A percentile compares a stretch with the other conserved stretches of the same genome.
Conservation (phyloP, 2,329 filamentous ascomycete species). For the Venturia oleaginea region DNA sequence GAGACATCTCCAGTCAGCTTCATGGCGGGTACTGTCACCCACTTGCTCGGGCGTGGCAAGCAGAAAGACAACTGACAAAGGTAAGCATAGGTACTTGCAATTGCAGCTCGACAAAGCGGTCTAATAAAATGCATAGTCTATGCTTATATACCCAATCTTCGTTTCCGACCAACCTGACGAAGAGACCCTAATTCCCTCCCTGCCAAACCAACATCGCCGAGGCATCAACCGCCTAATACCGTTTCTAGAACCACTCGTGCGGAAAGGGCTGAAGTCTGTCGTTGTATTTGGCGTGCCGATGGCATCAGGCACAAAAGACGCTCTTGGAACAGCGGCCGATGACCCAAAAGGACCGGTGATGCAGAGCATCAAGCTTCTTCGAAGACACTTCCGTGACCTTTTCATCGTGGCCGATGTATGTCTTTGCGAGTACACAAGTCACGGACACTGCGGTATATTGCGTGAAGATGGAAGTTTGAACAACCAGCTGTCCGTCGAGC, state of each 20-base stretch:
- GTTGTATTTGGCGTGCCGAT: slow-evolving; percentile 94
- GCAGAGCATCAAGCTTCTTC: slow-evolving; percentile 71
- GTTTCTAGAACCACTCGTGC: slow-evolving; percentile 77
- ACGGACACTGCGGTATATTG: slow-evolving; percentile 94
- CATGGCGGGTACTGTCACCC: slow-evolving; percentile 45
- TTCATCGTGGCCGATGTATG: slow-evolving; percentile 93
- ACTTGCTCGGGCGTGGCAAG: slow-evolving; percentile 42
- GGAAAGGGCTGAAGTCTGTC: slow-evolving; percentile 83
- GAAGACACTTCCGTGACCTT: slow-evolving; percentile 76
- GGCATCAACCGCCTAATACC: slow-evolving; percentile 79
- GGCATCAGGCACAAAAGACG: slow-evolving; percentile 72
- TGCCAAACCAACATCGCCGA: slow-evolving; percentile 82
- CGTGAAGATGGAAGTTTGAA: slow-evolving; percentile 88
- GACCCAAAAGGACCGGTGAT: slow-evolving; percentile 91
- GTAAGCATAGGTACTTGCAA: slow-evolving; percentile 19
- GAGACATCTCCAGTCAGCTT: slow-evolving; percentile 43
- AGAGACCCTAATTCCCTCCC: slow-evolving; percentile 78
- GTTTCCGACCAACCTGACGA: slow-evolving; percentile 91
- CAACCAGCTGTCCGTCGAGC: slow-evolving; percentile 86
- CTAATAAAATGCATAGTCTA: slow-evolving; percentile 52
- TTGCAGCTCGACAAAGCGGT: not conserved
- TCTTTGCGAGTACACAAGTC: slow-evolving; percentile 96
- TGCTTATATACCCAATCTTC: slow-evolving; percentile 98
- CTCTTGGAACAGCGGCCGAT: slow-evolving; percentile 83
- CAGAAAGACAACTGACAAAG: slow-evolving; percentile 44